Base-by-base conservation (phyloP, 1,284 basidiomycete genomes). In the Cystobasidium sp. region DNA sequence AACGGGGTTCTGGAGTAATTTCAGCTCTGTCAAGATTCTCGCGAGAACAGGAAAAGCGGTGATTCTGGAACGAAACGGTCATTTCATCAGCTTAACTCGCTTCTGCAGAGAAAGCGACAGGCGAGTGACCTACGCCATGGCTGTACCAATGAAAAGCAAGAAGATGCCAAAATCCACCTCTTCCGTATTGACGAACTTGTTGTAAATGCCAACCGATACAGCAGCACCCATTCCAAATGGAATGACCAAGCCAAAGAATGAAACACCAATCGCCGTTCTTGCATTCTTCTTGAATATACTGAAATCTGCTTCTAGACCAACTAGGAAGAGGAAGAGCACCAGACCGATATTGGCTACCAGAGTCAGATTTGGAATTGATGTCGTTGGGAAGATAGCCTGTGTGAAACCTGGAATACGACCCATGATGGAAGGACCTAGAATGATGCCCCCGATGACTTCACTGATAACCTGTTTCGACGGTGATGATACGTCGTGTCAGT, bases 271-370 rank as follows among this genome's bases (percentile, higher is more conserved):
- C 8, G 79, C 77, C 22, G 80, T 75, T 49, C 80, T 79, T 56
- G 87, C 89, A 84, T 94, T 92, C 62, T 88, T 88, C 79, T 87
- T 90, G 83, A 97, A 89, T 76, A 96, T 85, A 6, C 84, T 84
- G 0, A 88, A 84, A 78, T 97, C 95, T 75, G 96, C 93, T 84
- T 97, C 92, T 61, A 97, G 86, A 14, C 96, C 96, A 83, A 95
- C 95, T 70, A 97, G 88, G 80, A 93, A 92, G 16, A 97, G 87
- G 22, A 82, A 82, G 64, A 83, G 80, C 31, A 81, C 78, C 0
- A 83, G 78, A 56, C 96, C 95, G 76, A 98, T 91, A 78, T 91
- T 95, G n/a, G 94, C 92, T 39, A 92, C 89, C 59, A 97, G 89
- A 58, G 88, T 90, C 64, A 99, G 89, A 81, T 88, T 95, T 0